These are phyloP conservation scores for Rhizophagus prolifer DNA, from an alignment of 192 early-diverging fungal genomes.

Conservation along the genomic window DNA sequence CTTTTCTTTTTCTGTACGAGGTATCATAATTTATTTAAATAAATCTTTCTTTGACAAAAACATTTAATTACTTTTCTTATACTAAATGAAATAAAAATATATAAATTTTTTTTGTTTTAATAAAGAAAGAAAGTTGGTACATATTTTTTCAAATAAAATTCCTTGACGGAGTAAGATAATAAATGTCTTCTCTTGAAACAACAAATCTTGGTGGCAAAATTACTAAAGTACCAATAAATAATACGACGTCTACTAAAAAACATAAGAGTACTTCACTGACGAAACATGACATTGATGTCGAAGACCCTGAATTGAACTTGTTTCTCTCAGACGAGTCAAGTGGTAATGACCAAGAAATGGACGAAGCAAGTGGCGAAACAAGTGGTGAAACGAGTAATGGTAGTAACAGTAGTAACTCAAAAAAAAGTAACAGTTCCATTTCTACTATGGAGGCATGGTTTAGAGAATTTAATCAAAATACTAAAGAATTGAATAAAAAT, in stretches of 20 bases:
- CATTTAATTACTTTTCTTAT: too few species aligned
- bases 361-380: background rate
- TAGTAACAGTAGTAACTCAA: background rate
- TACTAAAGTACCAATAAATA: background rate
- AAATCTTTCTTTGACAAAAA: too few species aligned
- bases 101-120: too few species aligned
- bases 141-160: too few species aligned
- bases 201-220: background rate
- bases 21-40: background rate
- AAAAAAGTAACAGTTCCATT: background rate
- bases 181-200: background rate
- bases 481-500: constrained; percentile 13
- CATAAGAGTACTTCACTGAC: background rate
- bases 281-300: background rate
- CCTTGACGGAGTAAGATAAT: too few species aligned
- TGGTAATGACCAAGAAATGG: background rate
- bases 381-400: background rate
- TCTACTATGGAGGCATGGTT: constrained; percentile 12
- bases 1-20: background rate
- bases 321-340: background rate
- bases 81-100: too few species aligned
- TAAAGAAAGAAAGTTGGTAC: too few species aligned
- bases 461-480: constrained; percentile 15
- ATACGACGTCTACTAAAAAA: background rate
- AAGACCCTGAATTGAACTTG: background rate